phyloP scores from a whole-genome alignment of 1,284 basidiomycete genomes.

The Dichomitus squalens region DNA sequence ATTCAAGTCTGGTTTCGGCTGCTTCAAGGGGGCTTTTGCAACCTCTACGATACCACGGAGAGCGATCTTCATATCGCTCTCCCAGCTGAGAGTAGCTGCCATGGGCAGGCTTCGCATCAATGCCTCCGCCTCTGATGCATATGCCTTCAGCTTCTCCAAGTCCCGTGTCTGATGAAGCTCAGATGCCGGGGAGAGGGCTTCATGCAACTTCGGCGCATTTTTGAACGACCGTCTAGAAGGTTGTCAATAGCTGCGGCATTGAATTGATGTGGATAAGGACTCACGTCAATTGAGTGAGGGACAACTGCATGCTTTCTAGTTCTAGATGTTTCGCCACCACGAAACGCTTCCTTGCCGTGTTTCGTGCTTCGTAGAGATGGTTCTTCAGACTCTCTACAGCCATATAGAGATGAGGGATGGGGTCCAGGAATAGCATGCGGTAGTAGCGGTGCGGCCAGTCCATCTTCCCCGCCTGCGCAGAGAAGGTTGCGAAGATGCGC shows the following conservation, averaged over 20 bases:
- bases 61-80: slow-evolving; percentile 28
- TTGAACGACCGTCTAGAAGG: slow-evolving; percentile 22
- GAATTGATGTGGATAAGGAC: no score
- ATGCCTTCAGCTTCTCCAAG: slow-evolving; percentile 19
- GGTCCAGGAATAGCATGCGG: slow-evolving; percentile 48
- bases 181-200: slow-evolving; percentile 20
- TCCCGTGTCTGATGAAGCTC: slow-evolving; percentile 25
- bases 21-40: slow-evolving; percentile 4
- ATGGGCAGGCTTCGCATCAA: slow-evolving; percentile 21
- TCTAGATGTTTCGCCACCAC: slow-evolving; percentile 31
- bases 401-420: slow-evolving; percentile 50
- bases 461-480: slow-evolving; percentile 34
- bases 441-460: slow-evolving; percentile 41
- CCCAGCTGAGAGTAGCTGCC: slow-evolving; percentile 20
- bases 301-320: slow-evolving; percentile 38
- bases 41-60: slow-evolving; percentile 27
- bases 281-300: slow-evolving; percentile 29
- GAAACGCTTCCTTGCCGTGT: slow-evolving; percentile 36
- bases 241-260: no score
- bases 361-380: slow-evolving; percentile 35
- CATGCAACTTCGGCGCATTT: slow-evolving; percentile 17
- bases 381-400: slow-evolving; percentile 42
- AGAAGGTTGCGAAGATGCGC: slow-evolving; percentile 30
- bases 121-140: slow-evolving; percentile 14
- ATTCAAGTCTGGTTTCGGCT: slow-evolving; percentile 23